phyloP scores from a whole-genome alignment of 495 filamentous ascomycete species.

The Hypoxylon cercidicola region DNA sequence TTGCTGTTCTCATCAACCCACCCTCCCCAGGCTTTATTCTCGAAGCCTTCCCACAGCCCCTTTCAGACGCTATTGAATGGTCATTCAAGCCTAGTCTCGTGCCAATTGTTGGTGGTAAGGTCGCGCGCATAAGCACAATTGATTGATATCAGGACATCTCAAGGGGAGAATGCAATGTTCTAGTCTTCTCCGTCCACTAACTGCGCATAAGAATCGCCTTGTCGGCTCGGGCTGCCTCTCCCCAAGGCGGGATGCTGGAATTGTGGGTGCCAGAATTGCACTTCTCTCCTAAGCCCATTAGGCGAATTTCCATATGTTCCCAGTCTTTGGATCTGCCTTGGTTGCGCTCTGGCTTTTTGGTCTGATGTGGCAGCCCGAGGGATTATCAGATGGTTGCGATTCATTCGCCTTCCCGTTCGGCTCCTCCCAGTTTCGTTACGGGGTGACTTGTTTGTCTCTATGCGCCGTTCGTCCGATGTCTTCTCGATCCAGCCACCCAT shows the following conservation, averaged over 20 bases:
- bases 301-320: not conserved
- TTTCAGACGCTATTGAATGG: too few species aligned
- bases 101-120: not conserved
- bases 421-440: not conserved
- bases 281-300: not conserved
- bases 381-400: not conserved
- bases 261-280: not conserved
- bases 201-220: constrained; percentile 1
- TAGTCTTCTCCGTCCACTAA: not conserved
- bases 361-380: constrained; percentile 2
- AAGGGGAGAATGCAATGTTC: constrained; percentile 1
- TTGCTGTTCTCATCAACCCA: not conserved
- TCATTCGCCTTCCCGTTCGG: not conserved
- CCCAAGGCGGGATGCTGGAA: not conserved
- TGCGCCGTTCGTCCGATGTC: not conserved
- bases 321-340: not conserved
- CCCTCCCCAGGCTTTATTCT: not conserved
- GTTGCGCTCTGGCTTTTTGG: not conserved
- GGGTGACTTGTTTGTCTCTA: not conserved
- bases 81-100: not conserved
- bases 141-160: not conserved
- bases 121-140: not conserved
- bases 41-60: too few species aligned
- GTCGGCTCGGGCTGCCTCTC: not conserved
- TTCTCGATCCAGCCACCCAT: constrained; percentile 2